phyloP scores from a whole-genome alignment of 2,329 filamentous ascomycete species.

The Fusarium albidum region DNA sequence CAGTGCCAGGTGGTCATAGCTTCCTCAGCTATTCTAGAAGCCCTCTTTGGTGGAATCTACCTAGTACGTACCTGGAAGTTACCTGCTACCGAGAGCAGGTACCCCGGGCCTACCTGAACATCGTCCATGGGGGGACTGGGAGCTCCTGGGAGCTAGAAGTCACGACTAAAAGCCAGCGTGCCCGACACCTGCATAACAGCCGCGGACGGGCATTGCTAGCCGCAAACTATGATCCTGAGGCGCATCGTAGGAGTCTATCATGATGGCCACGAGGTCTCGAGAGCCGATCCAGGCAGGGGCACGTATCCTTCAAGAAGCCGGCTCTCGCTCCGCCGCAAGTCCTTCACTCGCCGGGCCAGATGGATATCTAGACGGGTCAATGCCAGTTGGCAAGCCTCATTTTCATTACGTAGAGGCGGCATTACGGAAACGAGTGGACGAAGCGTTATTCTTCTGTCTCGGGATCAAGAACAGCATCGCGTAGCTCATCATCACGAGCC shows the following conservation, averaged over 20 bases:
- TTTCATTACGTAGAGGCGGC: neutral
- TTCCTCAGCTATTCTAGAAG: slow-evolving; percentile 29
- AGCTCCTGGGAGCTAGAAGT: slow-evolving; percentile 11
- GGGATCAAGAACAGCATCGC: slow-evolving; percentile 75
- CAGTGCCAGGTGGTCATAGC: slow-evolving; percentile 41
- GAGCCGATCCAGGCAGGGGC: slow-evolving; percentile 6
- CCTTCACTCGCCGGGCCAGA: slow-evolving; percentile 4
- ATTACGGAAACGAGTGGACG: neutral
- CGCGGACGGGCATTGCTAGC: slow-evolving; percentile 28
- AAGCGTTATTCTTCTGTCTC: slow-evolving; percentile 53
- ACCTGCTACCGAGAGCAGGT: too few species aligned
- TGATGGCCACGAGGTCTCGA: slow-evolving; percentile 4
- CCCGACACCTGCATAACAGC: slow-evolving; percentile 34
- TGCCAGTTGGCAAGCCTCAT: neutral
- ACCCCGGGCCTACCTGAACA: too few species aligned
- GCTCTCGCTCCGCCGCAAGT: slow-evolving; percentile 1
- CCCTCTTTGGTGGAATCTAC: slow-evolving; percentile 24
- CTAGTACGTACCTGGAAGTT: too few species aligned
- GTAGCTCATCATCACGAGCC: slow-evolving; percentile 73
- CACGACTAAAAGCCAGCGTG: slow-evolving; percentile 15
- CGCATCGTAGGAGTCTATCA: slow-evolving; percentile 6
- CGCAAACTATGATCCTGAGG: slow-evolving; percentile 14
- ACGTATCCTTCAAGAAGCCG: slow-evolving; percentile 22
- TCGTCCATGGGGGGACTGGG: too few species aligned
- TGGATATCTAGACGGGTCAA: neutral